Evolutionary conservation across 2,329 filamentous ascomycete genomes (phyloP).

Genomic region (Fusarium domesticum): DNA sequence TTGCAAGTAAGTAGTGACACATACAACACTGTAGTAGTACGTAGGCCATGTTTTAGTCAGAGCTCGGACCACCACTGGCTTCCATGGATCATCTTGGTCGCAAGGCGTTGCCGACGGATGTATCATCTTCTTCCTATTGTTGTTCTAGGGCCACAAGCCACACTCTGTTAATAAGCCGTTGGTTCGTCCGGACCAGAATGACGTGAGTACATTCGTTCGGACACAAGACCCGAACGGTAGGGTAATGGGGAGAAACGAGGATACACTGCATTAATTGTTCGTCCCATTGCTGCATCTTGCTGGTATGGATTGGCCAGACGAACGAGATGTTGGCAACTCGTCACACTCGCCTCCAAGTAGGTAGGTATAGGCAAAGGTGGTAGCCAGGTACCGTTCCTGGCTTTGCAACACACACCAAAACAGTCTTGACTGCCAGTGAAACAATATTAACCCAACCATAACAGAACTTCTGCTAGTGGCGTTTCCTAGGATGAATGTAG

Average conservation of each 20-base stretch:
- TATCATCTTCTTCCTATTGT: conserved; percentile 13
- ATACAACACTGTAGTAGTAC: not conserved
- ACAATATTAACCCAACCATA: too few relatives aligned
- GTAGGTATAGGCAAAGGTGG: too few relatives aligned
- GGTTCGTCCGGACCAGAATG: not conserved
- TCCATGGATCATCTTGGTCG: conserved; percentile 6
- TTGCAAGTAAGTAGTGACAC: not conserved
- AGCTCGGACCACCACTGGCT: conserved; percentile 23
- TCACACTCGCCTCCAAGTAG: too few relatives aligned
- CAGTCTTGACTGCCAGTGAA: too few relatives aligned
- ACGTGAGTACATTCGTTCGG: not conserved
- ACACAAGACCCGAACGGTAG: conserved; percentile 1
- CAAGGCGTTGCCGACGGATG: conserved; percentile 7
- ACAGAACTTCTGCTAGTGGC: too few relatives aligned
- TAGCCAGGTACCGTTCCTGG: too few relatives aligned
- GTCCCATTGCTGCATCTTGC: conserved; percentile 3
- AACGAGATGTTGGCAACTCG: too few relatives aligned
- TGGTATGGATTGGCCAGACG: not conserved
- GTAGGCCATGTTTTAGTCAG: conserved; percentile 1
- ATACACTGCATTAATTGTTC: conserved; percentile 7
- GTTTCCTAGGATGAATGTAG: too few relatives aligned
- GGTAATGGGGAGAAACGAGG: conserved; percentile 2
- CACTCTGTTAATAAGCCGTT: conserved; percentile 16
- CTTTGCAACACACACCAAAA: too few relatives aligned
- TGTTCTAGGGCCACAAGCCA: conserved; percentile 9